Evolutionary conservation across 768 basidiomycete genomes (phyloP), one percentile per base, ranked within the genome.

Genomic region (Trametes gibbosa): DNA sequence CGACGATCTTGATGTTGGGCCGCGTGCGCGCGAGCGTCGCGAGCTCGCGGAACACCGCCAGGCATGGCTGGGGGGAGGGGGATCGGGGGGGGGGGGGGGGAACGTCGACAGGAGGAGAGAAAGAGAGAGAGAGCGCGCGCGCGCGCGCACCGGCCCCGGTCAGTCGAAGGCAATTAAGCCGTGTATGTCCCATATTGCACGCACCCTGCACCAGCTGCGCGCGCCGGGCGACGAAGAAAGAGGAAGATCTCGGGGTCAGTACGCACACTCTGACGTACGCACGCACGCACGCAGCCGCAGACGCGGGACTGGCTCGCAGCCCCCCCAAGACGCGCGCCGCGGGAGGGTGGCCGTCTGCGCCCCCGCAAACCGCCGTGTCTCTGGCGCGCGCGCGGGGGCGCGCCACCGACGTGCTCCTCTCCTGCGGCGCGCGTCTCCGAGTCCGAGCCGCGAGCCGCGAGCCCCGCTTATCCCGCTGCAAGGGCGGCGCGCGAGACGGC

Each of bases 41-140:
- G 48, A 72, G 63, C 42, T 70, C 65, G n/a, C 49, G 46, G 63
- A 67, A 70, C 21, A 69, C 70, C 48, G 62, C 61, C 43, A 68
- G 65, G 55, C 70, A 72, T 7, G 70, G 70, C 70, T 72, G 61
- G 37, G 48, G 50, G 29, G 29, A 32, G 5, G 29, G 29, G 29
- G n/a, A n/a, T n/a, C 29, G 29, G 29, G 29, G 10, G 29, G 29
- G 29, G 29, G 29, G 10, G 29, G 29, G 29, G n/a, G n/a, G n/a
- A n/a, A n/a, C n/a, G n/a, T n/a, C n/a, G n/a, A n/a, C n/a, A n/a
- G n/a, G n/a, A n/a, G n/a, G n/a, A n/a, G n/a, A n/a, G n/a, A n/a
- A n/a, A n/a, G n/a, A n/a, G n/a, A n/a, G n/a, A n/a, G n/a, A n/a
- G n/a, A n/a, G n/a, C n/a, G n/a, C n/a, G n/a, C n/a, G n/a, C n/a